Conservation (phyloP, 2,329 filamentous ascomycete genomes). For the Pseudogymnoascus sp. region DNA sequence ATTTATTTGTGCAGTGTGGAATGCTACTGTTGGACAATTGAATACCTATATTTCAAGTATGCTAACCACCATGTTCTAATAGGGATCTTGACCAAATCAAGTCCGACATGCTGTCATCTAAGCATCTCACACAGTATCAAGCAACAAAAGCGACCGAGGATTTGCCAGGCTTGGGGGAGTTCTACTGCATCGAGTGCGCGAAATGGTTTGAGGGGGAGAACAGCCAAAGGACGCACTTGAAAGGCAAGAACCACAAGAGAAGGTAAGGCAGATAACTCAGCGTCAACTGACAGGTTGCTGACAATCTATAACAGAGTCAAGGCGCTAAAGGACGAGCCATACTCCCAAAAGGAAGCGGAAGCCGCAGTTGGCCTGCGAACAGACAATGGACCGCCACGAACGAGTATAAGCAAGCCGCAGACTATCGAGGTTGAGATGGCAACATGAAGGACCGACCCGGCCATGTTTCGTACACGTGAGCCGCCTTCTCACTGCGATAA, state of each 20-base stretch:
- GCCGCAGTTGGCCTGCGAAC: conserved; percentile 65
- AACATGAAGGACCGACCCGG: not conserved
- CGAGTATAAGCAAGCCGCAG: conserved; percentile 16
- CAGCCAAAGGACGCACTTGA: conserved; percentile 66
- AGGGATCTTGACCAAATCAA: conserved; percentile 93
- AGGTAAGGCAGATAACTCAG: conserved; percentile 44
- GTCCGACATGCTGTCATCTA: conserved; percentile 67
- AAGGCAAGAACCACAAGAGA: conserved; percentile 90
- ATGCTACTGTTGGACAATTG: not conserved
- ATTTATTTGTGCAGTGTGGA: not conserved
- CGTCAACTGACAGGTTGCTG: not conserved
- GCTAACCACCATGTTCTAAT: conserved; percentile 15
- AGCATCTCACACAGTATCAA: conserved; percentile 73
- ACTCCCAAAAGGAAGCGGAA: conserved; percentile 78
- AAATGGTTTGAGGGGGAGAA: conserved; percentile 90
- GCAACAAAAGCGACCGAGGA: conserved; percentile 75
- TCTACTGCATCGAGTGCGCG: conserved; percentile 87
- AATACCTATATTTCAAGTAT: not conserved
- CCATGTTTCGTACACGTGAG: not conserved
- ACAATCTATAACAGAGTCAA: conserved; percentile 53
- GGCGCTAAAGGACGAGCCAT: conserved; percentile 73
- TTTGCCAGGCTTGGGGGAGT: conserved; percentile 73
- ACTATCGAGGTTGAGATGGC: conserved; percentile 36
- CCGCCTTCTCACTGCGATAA: not conserved
- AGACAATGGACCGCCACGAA: conserved; percentile 50